phyloP scores from a whole-genome alignment of 768 basidiomycete genomes.

The Porphyrellus cyaneotinctus region DNA sequence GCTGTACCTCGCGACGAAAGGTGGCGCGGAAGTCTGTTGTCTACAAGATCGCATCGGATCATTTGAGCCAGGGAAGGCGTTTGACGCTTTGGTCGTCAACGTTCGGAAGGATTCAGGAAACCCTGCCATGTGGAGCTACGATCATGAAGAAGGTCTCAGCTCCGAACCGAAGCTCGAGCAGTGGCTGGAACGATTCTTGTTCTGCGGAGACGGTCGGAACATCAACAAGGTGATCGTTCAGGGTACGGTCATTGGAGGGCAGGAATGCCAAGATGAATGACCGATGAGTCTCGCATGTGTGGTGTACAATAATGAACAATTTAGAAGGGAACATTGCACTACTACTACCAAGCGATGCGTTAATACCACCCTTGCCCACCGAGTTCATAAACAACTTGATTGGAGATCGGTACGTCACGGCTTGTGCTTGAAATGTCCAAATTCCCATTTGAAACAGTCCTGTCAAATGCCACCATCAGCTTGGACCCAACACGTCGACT shows the following conservation, averaged over 20 bases:
- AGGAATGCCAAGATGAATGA: slow-evolving; percentile 28
- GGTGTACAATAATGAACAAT: slow-evolving; percentile 3
- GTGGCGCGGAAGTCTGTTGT: slow-evolving; percentile 82
- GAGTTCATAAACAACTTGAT: no score
- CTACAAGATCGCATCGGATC: slow-evolving; percentile 68
- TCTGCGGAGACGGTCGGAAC: slow-evolving; percentile 84
- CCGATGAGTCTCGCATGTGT: slow-evolving; percentile 1
- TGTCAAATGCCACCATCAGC: slow-evolving; percentile 25
- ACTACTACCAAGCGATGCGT: not conserved
- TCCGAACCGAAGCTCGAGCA: slow-evolving; percentile 39
- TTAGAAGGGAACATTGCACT: not conserved
- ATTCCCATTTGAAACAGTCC: slow-evolving; percentile 82
- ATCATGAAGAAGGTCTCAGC: slow-evolving; percentile 35
- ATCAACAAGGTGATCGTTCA: slow-evolving; percentile 80
- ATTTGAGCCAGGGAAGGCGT: slow-evolving; percentile 77
- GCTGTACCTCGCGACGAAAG: slow-evolving; percentile 86
- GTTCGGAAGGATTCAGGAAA: slow-evolving; percentile 51
- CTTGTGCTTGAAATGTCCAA: slow-evolving; percentile 42
- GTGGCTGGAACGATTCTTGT: slow-evolving; percentile 80
- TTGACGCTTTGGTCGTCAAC: slow-evolving; percentile 81
- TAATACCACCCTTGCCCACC: not conserved
- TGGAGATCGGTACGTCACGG: not conserved
- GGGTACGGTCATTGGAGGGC: slow-evolving; percentile 74
- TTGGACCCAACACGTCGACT: not conserved
- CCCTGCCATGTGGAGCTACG: slow-evolving; percentile 49